Evolutionary conservation across 805 yeast species (phyloP).

Genomic region (Clavispora carvajalis): DNA sequence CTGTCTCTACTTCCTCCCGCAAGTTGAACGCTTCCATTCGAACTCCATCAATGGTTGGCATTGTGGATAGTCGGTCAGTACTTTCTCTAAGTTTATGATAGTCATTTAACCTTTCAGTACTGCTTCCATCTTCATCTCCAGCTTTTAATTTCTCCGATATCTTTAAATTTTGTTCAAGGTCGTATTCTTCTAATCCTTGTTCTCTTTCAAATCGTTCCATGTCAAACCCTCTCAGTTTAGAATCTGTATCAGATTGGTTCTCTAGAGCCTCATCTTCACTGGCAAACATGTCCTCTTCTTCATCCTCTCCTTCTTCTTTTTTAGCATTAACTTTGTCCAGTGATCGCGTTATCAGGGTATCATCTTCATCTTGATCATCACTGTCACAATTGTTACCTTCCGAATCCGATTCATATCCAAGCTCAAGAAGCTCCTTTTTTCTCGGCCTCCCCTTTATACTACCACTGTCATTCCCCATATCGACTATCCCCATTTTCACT

Average conservation of each 20-base stretch:
- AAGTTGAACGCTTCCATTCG: slow-evolving; percentile 58
- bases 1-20: slow-evolving; percentile 51
- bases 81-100: no score
- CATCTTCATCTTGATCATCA: neutral
- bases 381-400: slow-evolving; percentile 8
- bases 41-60: no score
- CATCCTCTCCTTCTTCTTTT: slow-evolving; percentile 13
- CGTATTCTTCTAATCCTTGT: slow-evolving; percentile 19
- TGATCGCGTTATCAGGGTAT: neutral
- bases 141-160: slow-evolving; percentile 9
- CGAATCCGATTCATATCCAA: slow-evolving; percentile 15
- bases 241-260: slow-evolving; percentile 1
- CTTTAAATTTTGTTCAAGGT: slow-evolving; percentile 5
- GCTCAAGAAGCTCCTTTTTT: neutral
- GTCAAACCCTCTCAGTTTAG: slow-evolving; percentile 7
- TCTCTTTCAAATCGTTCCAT: slow-evolving; percentile 22
- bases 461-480: neutral
- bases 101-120: no score
- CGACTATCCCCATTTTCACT: neutral
- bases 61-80: no score
- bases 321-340: slow-evolving; percentile 8
- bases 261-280: slow-evolving; percentile 12
- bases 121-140: no score
- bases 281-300: slow-evolving; percentile 41
- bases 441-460: neutral